Base-by-base conservation (phyloP, 441 rosid genomes). In the Bocquillonia castaneifolia region DNA sequence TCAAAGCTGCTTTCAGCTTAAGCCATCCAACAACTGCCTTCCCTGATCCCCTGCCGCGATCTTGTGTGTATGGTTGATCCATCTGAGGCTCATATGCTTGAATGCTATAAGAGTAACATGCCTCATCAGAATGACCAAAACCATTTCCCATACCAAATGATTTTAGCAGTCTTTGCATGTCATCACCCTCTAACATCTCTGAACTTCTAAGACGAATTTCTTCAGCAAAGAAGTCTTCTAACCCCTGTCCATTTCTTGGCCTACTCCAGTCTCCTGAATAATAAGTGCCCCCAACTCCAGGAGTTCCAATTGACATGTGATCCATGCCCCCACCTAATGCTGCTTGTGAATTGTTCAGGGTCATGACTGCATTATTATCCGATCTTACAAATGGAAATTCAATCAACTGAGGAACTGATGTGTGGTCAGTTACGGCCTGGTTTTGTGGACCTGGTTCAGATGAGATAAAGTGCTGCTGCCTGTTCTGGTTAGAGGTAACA, bases 11-110 rank as follows among this genome's bases (percentile, higher is more conserved):
- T 80, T 89, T 91, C 10, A 91, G 87, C 81, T 93, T 91, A 51
- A 91, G 88, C 98, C 97, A 93, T 10, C 98, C 96, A 15, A 93
- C 94, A n/a, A 89, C 94, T 32, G 98, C 96, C 76, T 89, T 93
- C 28, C 96, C 98, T 0, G 98, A 85, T 20, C 95, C 84, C 65
- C 80, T 66, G 18, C 81, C 50, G 14, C 73, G 79, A 42, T 73
- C 83, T 44, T 62, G 78, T 8, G 22, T 66, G 39, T 66, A 75
- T 22, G 79, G 64, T 17, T 68, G 80, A 70, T 82, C 84, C 22
- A 77, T 20, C 58, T 75, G 86, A 69, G 82, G 82, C 45, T 83
- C 86, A 50, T 78, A 84, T 2, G 84, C 62, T 73, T 77, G 92
- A 44, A 80, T 70, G 71, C 69, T 76, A 58, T 79, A 85, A 63